A percentile compares a stretch with the other conserved stretches of the same genome.
These are phyloP conservation scores for Phaeosphaeriaceae sp. DNA, from an alignment of 2,329 filamentous ascomycete genomes.

Conservation along the genomic window DNA sequence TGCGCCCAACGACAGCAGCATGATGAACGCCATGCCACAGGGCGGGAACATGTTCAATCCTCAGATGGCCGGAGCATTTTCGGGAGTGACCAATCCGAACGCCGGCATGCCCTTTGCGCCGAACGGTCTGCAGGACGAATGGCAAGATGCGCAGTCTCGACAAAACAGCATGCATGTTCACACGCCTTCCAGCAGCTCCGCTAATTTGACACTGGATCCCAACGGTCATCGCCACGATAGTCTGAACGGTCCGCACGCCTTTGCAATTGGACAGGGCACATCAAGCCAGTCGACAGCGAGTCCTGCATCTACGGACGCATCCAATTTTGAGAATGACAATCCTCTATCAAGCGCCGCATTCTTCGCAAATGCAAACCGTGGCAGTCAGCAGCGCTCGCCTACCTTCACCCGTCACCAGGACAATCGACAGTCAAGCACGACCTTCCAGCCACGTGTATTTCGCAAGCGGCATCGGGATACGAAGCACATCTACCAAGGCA, in stretches of 20 bases:
- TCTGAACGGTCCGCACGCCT: constrained; percentile 59
- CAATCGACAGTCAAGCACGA: constrained; percentile 32
- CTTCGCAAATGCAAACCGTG: constrained; percentile 43
- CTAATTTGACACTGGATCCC: constrained; percentile 42
- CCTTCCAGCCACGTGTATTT: constrained; percentile 39
- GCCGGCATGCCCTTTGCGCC: constrained; percentile 40
- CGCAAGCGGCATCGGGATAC: constrained; percentile 71
- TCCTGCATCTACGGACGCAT: constrained; percentile 56
- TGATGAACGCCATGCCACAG: constrained; percentile 44
- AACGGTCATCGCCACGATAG: constrained; percentile 40
- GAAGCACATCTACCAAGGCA: constrained; percentile 84
- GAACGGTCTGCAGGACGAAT: constrained; percentile 41
- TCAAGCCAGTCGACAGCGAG: constrained; percentile 64
- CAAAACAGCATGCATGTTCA: constrained; percentile 55
- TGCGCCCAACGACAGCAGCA: constrained; percentile 68
- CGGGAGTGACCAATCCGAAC: constrained; percentile 30
- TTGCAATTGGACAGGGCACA: constrained; percentile 67
- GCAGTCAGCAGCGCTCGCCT: constrained; percentile 38
- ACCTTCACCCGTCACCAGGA: constrained; percentile 36
- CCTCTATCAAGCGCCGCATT: constrained; percentile 43
- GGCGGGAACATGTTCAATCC: constrained; percentile 47
- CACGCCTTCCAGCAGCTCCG: constrained; percentile 48
- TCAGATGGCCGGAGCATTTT: constrained; percentile 44
- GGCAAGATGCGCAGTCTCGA: constrained; percentile 49
- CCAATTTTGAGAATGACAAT: constrained; percentile 55